These are phyloP conservation scores for Glycine latifolia DNA, from an alignment of 306 rosid species.

Conservation along the genomic window DNA sequence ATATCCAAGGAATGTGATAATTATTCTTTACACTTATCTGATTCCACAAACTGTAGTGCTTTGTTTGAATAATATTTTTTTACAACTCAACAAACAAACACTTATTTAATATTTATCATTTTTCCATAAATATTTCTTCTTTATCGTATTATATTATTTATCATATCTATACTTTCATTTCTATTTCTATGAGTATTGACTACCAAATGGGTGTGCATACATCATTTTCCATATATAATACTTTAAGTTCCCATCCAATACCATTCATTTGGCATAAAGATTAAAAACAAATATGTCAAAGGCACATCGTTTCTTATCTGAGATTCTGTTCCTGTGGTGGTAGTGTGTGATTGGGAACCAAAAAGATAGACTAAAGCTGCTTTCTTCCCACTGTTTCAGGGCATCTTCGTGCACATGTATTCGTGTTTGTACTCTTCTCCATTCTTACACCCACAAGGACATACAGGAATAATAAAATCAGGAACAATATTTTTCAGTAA, in stretches of 20 bases:
- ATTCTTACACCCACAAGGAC: constrained; percentile 33
- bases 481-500: constrained; percentile 45
- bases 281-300: constrained; percentile 61
- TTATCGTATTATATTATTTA: background rate
- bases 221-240: constrained; percentile 18
- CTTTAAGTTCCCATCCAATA: constrained; percentile 45
- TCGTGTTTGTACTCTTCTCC: background rate
- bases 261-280: constrained; percentile 46
- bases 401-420: constrained; percentile 66
- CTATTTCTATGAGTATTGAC: background rate
- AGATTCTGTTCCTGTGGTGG: constrained; percentile 95
- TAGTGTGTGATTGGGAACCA: constrained; percentile 65
- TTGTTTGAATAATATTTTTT: too few relatives aligned
- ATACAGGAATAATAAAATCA: constrained; percentile 42
- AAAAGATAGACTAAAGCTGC: constrained; percentile 72
- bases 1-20: too few relatives aligned
- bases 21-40: too few relatives aligned
- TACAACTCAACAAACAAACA: too few relatives aligned
- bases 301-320: constrained; percentile 73
- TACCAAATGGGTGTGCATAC: background rate
- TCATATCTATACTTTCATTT: background rate
- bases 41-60: too few relatives aligned
- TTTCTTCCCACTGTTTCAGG: constrained; percentile 67
- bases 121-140: too few relatives aligned
- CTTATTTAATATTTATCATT: too few relatives aligned